Base-by-base conservation (phyloP, 129 eudicot species). In the Rutidosis leptorrhynchoides region DNA sequence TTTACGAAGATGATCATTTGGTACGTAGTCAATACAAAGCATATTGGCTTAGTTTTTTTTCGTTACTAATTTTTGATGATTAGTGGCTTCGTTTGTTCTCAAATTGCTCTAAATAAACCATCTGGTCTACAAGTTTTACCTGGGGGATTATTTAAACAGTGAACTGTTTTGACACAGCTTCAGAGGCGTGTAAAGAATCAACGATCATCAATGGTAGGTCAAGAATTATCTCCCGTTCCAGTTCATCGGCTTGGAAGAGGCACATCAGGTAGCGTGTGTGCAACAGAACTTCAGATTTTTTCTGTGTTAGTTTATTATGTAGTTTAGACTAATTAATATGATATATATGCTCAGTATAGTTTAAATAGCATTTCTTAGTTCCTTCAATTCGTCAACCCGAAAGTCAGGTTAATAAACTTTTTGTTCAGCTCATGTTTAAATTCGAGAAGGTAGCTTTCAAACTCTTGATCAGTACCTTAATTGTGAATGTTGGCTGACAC, bases 171-270 rank as follows among this genome's bases (percentile, higher is more conserved):
- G 74, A 82, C 90, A 62, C 96, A 88, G 68, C 91, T 89, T 28
- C 91, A 83, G 48, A 75, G 99, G 99, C 84, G 29, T 74, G 62
- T 83, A 17, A 65, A 79, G 46, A 82, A 72, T 62, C 77, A 60
- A 74, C 84, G 78, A 40, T 69, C 59, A 11, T 78, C 88, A 52
- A 61, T 69, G 58, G 76, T 54, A 30, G 62, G 62, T 74, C 80
- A 75, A 74, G 86, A 78, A 40, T 69, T 60, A 16, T 76, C 88
- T 62, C 91, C 87, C 52, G 96, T n/a, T n/a, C 99, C 99, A 11
- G 99, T 89, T 80, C 99, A 93, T 81, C 87, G 96, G 27, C 96
- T 93, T 52, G 96, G 99, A 60, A 83, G 96, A 76, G 96, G 99
- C 43, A 93, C 96, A 58, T 93, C 99, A 74, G 96, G 99, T 89